Evolutionary conservation across 1,284 basidiomycete genomes (phyloP).

Genomic region (Irpex sp.): DNA sequence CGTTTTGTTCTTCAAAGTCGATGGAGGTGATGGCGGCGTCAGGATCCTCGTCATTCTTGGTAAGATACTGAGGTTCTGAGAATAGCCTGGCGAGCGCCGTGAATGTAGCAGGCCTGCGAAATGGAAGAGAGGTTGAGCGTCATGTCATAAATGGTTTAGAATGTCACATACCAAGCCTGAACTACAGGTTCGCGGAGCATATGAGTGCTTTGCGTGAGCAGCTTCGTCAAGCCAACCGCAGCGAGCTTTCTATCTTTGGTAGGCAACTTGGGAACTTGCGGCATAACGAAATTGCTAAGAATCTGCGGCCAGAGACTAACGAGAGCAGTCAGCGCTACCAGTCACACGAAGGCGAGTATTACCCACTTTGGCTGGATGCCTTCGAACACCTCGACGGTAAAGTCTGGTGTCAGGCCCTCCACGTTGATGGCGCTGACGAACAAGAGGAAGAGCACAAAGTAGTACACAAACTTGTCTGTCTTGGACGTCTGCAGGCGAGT

Average conservation of each 20-base stretch:
- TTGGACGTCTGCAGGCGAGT: constrained; percentile 87
- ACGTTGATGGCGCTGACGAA: constrained; percentile 75
- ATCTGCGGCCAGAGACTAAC: constrained; percentile 84
- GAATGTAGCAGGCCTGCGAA: constrained; percentile 61
- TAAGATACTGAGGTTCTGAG: constrained; percentile 68
- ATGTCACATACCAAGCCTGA: constrained; percentile 59
- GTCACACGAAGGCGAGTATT: constrained; percentile 1
- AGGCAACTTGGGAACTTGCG: constrained; percentile 79
- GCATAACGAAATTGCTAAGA: constrained; percentile 74
- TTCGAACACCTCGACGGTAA: constrained; percentile 75
- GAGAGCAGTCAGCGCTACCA: background rate
- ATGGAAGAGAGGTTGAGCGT: constrained; percentile 1
- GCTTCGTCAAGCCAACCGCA: constrained; percentile 77
- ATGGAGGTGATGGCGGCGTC: constrained; percentile 69
- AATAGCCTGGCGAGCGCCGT: constrained; percentile 78
- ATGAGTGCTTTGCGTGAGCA: constrained; percentile 71
- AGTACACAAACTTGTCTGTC: constrained; percentile 86
- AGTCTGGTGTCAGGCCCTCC: constrained; percentile 74
- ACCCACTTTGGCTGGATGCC: constrained; percentile 82
- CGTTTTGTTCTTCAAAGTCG: constrained; percentile 86
- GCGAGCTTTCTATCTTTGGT: constrained; percentile 83
- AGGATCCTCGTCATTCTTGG: constrained; percentile 49
- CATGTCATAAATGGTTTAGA: background rate
- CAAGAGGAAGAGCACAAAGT: constrained; percentile 78
- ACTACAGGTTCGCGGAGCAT: constrained; percentile 68